Percentiles rank a stretch among this genome's conserved stretches.
Evolutionary conservation across 768 basidiomycete genomes (phyloP).

Genomic region (Mycena indigotica): DNA sequence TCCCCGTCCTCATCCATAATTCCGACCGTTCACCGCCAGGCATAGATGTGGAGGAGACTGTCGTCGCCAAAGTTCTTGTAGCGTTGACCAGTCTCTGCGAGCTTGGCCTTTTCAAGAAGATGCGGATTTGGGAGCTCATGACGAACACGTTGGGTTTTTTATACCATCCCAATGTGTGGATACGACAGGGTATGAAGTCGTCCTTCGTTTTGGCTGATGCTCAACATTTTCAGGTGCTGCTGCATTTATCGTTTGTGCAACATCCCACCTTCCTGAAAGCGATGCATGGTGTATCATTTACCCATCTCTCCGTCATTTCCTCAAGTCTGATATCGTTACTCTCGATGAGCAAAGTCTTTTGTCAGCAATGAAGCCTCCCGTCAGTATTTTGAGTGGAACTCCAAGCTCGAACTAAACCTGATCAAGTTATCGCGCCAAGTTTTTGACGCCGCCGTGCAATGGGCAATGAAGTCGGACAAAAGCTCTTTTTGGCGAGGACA

Average conservation of each 20-base stretch:
- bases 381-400: too few relatives aligned
- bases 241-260: conserved; percentile 85
- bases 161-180: conserved; percentile 95
- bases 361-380: conserved; percentile 74
- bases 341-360: conserved; percentile 79
- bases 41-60: conserved; percentile 91
- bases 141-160: conserved; percentile 84
- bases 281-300: conserved; percentile 98
- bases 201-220: not conserved
- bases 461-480: conserved; percentile 86
- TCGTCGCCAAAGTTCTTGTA: conserved; percentile 86
- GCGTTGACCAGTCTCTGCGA: conserved; percentile 89
- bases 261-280: conserved; percentile 77
- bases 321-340: conserved; percentile 78
- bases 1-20: too few relatives aligned
- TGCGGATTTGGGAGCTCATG: conserved; percentile 97
- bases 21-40: too few relatives aligned
- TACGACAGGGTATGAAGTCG: conserved; percentile 74
- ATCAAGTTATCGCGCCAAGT: conserved; percentile 64
- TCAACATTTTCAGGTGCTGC: conserved; percentile 61
- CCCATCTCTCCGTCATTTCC: conserved; percentile 82
- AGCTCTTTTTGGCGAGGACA: conserved; percentile 76
- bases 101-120: conserved; percentile 87
- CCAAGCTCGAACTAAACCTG: too few relatives aligned
- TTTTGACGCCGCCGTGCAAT: conserved; percentile 82